Evolutionary conservation across 169 alveolate genomes (phyloP).

Genomic region (Eimeria acervulina): DNA sequence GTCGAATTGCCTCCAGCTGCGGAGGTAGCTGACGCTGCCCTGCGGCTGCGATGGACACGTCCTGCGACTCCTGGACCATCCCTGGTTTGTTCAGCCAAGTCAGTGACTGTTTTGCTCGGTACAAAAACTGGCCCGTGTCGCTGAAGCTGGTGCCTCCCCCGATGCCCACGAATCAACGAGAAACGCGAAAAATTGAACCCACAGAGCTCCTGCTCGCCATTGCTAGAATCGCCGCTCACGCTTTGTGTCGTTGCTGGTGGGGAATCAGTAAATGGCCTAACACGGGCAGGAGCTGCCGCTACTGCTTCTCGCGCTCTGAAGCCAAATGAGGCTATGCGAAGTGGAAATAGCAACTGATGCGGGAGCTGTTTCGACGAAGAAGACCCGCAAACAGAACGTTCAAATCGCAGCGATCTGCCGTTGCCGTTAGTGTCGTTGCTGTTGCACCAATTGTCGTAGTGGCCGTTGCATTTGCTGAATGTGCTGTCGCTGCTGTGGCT

Average conservation of each 20-base stretch:
- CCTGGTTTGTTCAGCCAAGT: background rate
- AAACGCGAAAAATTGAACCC: background rate
- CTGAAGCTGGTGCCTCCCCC: background rate
- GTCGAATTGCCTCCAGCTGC: background rate
- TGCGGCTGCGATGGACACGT: background rate
- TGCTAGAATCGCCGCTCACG: background rate
- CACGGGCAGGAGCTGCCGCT: background rate
- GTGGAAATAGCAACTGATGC: background rate
- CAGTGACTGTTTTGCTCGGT: background rate
- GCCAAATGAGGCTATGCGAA: background rate
- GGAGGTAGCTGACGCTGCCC: background rate
- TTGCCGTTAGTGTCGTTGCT: background rate
- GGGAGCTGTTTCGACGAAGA: background rate
- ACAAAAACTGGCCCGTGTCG: background rate
- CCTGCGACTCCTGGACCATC: background rate
- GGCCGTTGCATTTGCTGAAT: background rate
- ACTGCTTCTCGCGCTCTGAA: background rate
- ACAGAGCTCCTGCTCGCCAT: conserved; percentile 7
- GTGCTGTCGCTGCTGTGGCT: background rate
- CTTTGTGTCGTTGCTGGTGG: too few species aligned
- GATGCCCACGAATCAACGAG: background rate
- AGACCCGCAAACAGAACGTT: background rate
- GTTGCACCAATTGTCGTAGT: background rate
- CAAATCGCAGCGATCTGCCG: background rate
- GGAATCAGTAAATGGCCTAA: background rate